Evolutionary conservation across 805 yeast genomes (phyloP).

Genomic region (Nematodospora valgi): DNA sequence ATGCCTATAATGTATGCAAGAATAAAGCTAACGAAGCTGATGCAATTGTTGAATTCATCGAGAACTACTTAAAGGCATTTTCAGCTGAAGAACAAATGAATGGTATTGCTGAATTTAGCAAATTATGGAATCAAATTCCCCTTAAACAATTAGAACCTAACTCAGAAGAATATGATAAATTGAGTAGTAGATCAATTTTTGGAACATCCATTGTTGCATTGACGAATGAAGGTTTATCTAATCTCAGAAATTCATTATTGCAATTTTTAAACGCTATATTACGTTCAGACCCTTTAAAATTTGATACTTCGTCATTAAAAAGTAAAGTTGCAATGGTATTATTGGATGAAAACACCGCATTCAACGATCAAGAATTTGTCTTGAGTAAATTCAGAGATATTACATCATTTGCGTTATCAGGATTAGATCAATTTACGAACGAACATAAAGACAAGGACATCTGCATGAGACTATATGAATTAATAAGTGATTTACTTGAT

Average conservation of each 20-base stretch:
- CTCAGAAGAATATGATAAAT: conserved; percentile 30
- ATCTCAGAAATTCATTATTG: conserved; percentile 50
- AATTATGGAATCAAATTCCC: conserved; percentile 51
- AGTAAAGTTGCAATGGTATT: conserved; percentile 52
- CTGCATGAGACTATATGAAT: conserved; percentile 44
- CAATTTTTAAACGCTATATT: conserved; percentile 54
- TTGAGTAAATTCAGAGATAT: conserved; percentile 32
- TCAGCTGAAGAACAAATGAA: conserved; percentile 62
- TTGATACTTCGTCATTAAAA: conserved; percentile 32
- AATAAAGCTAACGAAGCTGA: conserved; percentile 65
- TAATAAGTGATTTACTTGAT: conserved; percentile 62
- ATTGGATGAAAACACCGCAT: conserved; percentile 37
- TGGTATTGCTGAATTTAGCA: conserved; percentile 49
- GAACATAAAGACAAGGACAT: conserved; percentile 17
- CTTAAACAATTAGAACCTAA: conserved; percentile 36
- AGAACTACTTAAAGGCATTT: conserved; percentile 67
- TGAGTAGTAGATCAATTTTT: conserved; percentile 57
- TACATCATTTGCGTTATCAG: conserved; percentile 31
- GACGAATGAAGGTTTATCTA: conserved; percentile 44
- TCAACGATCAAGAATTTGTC: conserved; percentile 25
- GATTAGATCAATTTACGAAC: conserved; percentile 34
- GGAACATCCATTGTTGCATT: conserved; percentile 56
- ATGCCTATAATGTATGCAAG: conserved; percentile 40
- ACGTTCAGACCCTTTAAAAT: conserved; percentile 23
- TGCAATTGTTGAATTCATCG: conserved; percentile 66